Conservation (phyloP, 176 grass and related monocot genomes). For the Echinochloa phyllopogon region DNA sequence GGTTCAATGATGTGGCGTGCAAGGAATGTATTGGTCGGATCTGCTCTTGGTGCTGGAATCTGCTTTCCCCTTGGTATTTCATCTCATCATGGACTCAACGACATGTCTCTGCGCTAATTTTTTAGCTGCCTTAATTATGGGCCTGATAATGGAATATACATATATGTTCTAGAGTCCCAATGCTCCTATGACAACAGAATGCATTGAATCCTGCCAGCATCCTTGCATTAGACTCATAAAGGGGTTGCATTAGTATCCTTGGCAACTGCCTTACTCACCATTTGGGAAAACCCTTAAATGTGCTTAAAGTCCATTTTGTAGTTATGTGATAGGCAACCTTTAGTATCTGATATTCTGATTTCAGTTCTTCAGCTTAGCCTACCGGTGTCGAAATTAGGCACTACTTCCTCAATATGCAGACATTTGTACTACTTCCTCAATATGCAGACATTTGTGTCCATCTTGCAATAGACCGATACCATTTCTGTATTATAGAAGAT, state of each 20-base stretch:
- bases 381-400: conserved; percentile 7
- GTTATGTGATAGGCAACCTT: not conserved
- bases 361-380: not conserved
- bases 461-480: not conserved
- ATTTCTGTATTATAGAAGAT: not conserved
- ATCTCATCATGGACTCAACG: not conserved
- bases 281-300: not conserved
- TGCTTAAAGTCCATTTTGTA: not conserved
- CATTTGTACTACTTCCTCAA: not conserved
- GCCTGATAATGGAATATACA: not conserved
- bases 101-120: not conserved
- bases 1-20: conserved; percentile 84
- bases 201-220: not conserved
- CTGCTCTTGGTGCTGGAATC: conserved; percentile 84
- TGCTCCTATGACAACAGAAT: not conserved
- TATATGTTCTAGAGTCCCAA: not conserved
- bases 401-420: not conserved
- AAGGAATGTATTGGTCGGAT: conserved; percentile 83
- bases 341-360: not conserved
- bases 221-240: not conserved
- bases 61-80: conserved; percentile 85
- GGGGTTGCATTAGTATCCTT: conserved; percentile 10
- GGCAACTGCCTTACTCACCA: not conserved
- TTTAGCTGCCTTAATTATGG: not conserved
- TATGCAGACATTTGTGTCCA: not conserved